phyloP scores from a whole-genome alignment of 164 flowering plant species.

The Nymphaea colorata region DNA sequence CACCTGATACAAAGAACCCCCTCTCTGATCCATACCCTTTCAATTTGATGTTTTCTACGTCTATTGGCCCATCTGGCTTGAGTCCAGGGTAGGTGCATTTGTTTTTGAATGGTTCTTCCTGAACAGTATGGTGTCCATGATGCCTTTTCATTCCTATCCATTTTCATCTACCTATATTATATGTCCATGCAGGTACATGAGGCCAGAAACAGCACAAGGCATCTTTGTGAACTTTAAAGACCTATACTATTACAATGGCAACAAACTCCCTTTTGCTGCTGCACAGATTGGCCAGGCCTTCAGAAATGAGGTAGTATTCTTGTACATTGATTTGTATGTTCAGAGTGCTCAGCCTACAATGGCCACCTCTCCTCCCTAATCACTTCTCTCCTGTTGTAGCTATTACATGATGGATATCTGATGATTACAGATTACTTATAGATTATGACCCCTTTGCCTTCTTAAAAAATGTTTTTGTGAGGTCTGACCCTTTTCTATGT shows the following conservation, averaged over 20 bases:
- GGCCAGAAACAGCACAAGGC: constrained; percentile 99
- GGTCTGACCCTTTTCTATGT: no score
- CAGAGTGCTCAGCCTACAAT: not conserved
- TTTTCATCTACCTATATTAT: no score
- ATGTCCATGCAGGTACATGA: constrained; percentile 60
- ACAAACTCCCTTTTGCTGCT: constrained; percentile 96
- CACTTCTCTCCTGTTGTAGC: not conserved
- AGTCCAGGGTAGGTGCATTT: constrained; percentile 45
- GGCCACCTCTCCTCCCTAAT: not conserved
- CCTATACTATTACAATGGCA: constrained; percentile 91
- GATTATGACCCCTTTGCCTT: no score
- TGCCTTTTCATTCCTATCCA: not conserved
- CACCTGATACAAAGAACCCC: constrained; percentile 90
- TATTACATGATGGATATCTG: no score
- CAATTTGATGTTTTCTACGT: constrained; percentile 93
- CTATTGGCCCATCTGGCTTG: constrained; percentile 91
- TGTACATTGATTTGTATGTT: not conserved
- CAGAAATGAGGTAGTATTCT: constrained; percentile 74
- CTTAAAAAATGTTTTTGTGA: no score
- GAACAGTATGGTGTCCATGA: not conserved
- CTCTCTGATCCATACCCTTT: constrained; percentile 96
- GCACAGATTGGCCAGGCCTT: constrained; percentile 99
- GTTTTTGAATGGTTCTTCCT: not conserved
- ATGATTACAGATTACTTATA: no score
- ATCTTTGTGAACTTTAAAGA: constrained; percentile 95